Percentiles rank a stretch among this genome's conserved stretches.
phyloP scores from a whole-genome alignment of 2,329 filamentous ascomycete genomes.

The Volutella citrinella region DNA sequence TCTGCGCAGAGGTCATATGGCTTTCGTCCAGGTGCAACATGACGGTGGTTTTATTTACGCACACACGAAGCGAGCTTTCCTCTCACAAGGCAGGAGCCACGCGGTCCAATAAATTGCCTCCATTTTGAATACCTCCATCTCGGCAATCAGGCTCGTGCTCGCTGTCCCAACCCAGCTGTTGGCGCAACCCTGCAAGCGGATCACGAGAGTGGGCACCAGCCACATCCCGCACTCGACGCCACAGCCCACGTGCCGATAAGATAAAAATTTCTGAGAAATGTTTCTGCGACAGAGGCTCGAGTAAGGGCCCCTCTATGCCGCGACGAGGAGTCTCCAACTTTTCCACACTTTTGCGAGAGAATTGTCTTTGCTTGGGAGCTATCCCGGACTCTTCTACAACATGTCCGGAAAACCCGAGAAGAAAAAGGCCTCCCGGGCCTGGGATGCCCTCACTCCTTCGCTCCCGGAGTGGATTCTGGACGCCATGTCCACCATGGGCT shows the following conservation, averaged over 20 bases:
- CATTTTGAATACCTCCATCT: conserved; percentile 1
- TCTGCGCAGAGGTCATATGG: too few species aligned
- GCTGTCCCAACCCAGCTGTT: not conserved
- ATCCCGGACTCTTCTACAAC: too few species aligned
- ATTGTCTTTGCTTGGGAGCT: not conserved
- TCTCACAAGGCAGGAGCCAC: too few species aligned
- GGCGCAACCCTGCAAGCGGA: too few species aligned
- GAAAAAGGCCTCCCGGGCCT: conserved; percentile 48
- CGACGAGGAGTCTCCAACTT: not conserved
- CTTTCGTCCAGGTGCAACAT: too few species aligned
- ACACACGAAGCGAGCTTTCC: too few species aligned
- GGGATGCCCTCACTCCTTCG: conserved; percentile 37
- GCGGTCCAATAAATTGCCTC: too few species aligned
- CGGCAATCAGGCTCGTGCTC: conserved; percentile 2
- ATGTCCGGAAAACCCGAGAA: conserved; percentile 28
- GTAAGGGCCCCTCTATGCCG: conserved; percentile 17
- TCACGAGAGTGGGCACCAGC: too few species aligned
- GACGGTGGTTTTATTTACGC: too few species aligned
- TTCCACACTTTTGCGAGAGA: not conserved
- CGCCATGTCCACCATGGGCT: conserved; percentile 80
- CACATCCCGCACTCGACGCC: conserved; percentile 10
- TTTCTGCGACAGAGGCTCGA: conserved; percentile 18
- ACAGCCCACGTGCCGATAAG: conserved; percentile 32
- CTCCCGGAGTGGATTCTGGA: conserved; percentile 74
- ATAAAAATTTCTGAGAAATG: conserved; percentile 28